phyloP scores from a whole-genome alignment of 495 filamentous ascomycete genomes.

The Neurospora sp. region DNA sequence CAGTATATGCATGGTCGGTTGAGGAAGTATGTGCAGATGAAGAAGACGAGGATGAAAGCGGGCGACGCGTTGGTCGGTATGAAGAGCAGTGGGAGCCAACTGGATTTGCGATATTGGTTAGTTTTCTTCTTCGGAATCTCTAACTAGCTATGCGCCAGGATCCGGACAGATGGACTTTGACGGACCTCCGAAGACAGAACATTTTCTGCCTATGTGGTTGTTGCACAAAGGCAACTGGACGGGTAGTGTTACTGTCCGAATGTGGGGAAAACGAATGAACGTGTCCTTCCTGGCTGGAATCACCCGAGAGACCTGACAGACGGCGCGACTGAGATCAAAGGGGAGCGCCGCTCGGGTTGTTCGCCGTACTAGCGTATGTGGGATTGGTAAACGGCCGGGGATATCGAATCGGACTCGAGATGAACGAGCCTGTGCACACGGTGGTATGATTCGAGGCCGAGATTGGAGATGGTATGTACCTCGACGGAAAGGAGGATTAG shows the following conservation, averaged over 20 bases:
- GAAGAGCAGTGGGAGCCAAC: constrained; percentile 65
- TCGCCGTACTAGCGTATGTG: not conserved
- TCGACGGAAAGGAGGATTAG: not conserved
- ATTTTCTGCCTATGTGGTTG: constrained; percentile 28
- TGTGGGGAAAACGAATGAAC: not conserved
- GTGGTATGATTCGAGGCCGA: not conserved
- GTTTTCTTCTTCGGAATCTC: not conserved
- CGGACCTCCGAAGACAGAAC: constrained; percentile 79
- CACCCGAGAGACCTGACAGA: not conserved
- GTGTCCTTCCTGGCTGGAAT: not conserved
- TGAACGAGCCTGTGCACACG: not conserved
- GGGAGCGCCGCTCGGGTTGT: not conserved
- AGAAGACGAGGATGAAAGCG: constrained; percentile 82
- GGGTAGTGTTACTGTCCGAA: not conserved
- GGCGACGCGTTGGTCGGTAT: constrained; percentile 71
- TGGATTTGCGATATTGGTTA: constrained; percentile 9
- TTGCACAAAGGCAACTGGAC: not conserved
- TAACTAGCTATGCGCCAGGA: not conserved
- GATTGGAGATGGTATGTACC: not conserved
- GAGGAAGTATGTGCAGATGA: constrained; percentile 80
- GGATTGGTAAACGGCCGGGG: not conserved
- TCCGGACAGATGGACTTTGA: not conserved
- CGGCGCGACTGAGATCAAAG: not conserved
- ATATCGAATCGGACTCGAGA: not conserved
- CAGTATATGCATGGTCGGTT: constrained; percentile 88